These are phyloP conservation scores for Herpetomonas tarakana DNA, from an alignment of 208 protist species.

Conservation along the genomic window DNA sequence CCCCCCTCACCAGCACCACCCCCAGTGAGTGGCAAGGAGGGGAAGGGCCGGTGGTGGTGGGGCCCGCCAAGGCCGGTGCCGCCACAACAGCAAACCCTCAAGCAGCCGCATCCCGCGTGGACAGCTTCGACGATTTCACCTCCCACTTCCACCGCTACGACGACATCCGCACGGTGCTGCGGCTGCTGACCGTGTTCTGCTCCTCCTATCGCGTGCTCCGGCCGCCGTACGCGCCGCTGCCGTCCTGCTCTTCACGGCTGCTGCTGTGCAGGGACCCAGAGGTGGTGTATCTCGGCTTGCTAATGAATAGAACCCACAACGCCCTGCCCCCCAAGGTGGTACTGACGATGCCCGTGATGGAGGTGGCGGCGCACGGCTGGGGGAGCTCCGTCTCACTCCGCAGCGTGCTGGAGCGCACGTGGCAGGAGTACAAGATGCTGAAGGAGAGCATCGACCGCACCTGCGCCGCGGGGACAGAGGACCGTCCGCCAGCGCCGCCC, in stretches of 20 bases:
- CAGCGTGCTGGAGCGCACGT: conserved; percentile 43
- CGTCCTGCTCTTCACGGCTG: conserved; percentile 49
- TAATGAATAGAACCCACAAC: conserved; percentile 53
- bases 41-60: background rate
- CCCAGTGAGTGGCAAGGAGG: too few species aligned
- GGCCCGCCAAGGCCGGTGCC: background rate
- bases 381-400: conserved; percentile 42
- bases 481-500: background rate
- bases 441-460: conserved; percentile 18
- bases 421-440: conserved; percentile 31
- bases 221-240: conserved; percentile 32
- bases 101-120: conserved; percentile 1
- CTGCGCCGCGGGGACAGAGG: background rate
- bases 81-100: too few species aligned
- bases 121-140: conserved; percentile 6
- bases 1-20: too few species aligned
- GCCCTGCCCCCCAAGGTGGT: conserved; percentile 37
- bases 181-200: conserved; percentile 41
- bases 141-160: conserved; percentile 16
- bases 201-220: conserved; percentile 60
- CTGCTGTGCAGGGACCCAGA: conserved; percentile 71
- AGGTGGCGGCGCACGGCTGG: conserved; percentile 70
- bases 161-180: conserved; percentile 54
- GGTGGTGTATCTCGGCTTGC: conserved; percentile 72
- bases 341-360: conserved; percentile 46